These are phyloP conservation scores for Komagataella kurtzmanii DNA, from an alignment of 805 yeast species.

Conservation along the genomic window DNA sequence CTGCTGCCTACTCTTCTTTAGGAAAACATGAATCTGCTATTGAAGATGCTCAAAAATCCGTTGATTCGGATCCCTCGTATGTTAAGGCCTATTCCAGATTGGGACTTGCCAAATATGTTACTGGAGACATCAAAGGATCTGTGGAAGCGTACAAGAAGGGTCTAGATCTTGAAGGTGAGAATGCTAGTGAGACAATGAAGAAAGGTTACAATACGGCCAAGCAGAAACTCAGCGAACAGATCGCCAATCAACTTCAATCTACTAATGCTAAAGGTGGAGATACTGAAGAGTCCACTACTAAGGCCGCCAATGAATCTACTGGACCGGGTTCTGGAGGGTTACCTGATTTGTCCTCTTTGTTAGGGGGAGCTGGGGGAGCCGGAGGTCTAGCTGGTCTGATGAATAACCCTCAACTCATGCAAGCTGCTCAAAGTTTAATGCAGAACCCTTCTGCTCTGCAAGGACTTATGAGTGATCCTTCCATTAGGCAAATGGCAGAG, in stretches of 20 bases:
- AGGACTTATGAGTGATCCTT: slow-evolving; percentile 69
- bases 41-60: slow-evolving; percentile 73
- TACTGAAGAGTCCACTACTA: slow-evolving; percentile 11
- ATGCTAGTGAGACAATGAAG: slow-evolving; percentile 79
- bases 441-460: slow-evolving; percentile 67
- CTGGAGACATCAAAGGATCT: slow-evolving; percentile 84
- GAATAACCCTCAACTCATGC: slow-evolving; percentile 86
- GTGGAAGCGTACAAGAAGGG: slow-evolving; percentile 86
- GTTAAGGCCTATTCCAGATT: slow-evolving; percentile 92
- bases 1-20: slow-evolving; percentile 85
- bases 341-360: slow-evolving; percentile 59
- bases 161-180: slow-evolving; percentile 73
- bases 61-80: slow-evolving; percentile 62
- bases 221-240: slow-evolving; percentile 69
- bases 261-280: slow-evolving; percentile 5
- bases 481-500: slow-evolving; percentile 73
- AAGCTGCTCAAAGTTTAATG: slow-evolving; percentile 83
- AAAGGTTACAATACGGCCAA: slow-evolving; percentile 92
- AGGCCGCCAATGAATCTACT: slow-evolving; percentile 15
- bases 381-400: slow-evolving; percentile 56
- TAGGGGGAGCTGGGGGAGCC: slow-evolving; percentile 57
- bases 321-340: slow-evolving; percentile 36
- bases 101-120: slow-evolving; percentile 89
- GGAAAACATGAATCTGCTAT: slow-evolving; percentile 67
- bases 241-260: slow-evolving; percentile 27